Base-by-base conservation (phyloP, 108 stramenopile species). In the Asterionellopsis glacialis region DNA sequence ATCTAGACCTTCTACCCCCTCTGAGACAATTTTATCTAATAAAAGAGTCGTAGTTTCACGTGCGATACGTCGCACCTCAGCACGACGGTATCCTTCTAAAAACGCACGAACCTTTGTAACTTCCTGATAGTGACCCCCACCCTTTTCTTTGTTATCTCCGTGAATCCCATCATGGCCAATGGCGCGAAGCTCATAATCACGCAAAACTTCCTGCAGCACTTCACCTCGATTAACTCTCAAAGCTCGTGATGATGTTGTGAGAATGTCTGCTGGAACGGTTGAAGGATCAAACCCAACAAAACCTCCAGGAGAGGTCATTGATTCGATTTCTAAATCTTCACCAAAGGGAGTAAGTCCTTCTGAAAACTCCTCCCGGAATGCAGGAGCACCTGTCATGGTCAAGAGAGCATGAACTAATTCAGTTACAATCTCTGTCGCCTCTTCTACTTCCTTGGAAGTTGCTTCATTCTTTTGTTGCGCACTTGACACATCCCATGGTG, bases 81-180 rank as follows among this genome's bases (percentile, higher is more conserved):
- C 86, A 24, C 72, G 77, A 22, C 92, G 78, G 62, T 67, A 93
- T 5, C 87, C 92, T 47, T 90, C 85, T 28, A 93, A 59, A 68
- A 93, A 90, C 11, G 83, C 79, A 16, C 87, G 67, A 12, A 93
- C 87, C 41, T 88, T 86, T 47, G 75, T 65, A 19, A 90, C 88
- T 61, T 87, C 83, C 19, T 67, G 67, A 58, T 90, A 93, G 58
- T 93, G 88, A 25, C 91, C 91, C 21, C 91, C 91, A 11, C 91
- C 91, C 52, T 85, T 75, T 11, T 73, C 59, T 45, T 43, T 60
- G 61, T 90, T 73, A 59, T 90, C 88, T 0, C 82, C 88, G 40
- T 78, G 78, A 66, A 76, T 76, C 0, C 92, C 92, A 76, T 93
- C 92, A 57, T 86, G 73, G 5, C 92, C 92, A 47, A 93, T 83